Evolutionary conservation across 2,329 filamentous ascomycete species (phyloP), one percentile per base, ranked within the genome.

Genomic region (Pyrenophora teres): DNA sequence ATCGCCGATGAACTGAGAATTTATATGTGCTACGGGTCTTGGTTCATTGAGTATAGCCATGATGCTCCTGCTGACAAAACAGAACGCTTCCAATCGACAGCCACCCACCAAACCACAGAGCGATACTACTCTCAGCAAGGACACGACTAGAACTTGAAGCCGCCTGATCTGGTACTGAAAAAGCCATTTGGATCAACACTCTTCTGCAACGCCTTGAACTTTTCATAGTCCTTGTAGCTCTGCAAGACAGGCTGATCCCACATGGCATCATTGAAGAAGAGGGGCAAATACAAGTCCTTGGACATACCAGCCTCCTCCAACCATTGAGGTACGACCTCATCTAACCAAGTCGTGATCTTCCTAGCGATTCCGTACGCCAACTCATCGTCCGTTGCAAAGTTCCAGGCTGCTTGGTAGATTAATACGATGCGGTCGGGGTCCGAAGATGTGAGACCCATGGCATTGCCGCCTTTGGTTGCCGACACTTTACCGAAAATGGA

Each of bases 191-290:
- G 62, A 52, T 66, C 63, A 25, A 58, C 50, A 25, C 52, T 54
- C 48, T 45, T 45, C 52, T 66, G 62, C 45, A 66, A 43, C 32
- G 57, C 51, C 45, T 55, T 62, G 36, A 65, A 63, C 40, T 60
- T 63, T 3, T 46, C 54, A 30, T 60, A 54, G 1, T 57, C 59
- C 40, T 37, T 56, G 25, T 66, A 67, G 43, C 55, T 66, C 25
- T 50, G 45, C 15, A 52, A 52, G 10, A 65, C 64, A 25, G 50
- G 38, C 43, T 66, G 64, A 46, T 67, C 59, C 13, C 50, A 56
- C 35, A 56, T 52, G 23, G 64, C 63, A 46, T 66, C 63, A 31
- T 67, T 66, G 40, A 66, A 44, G 32, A 65, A 66, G 9, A 64
- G 33, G n/a, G 63, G 63, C 19, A 60, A 16, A 42, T 66, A 66